Evolutionary conservation across 2,329 filamentous ascomycete genomes (phyloP).

Genomic region (Neonectria ditissima): DNA sequence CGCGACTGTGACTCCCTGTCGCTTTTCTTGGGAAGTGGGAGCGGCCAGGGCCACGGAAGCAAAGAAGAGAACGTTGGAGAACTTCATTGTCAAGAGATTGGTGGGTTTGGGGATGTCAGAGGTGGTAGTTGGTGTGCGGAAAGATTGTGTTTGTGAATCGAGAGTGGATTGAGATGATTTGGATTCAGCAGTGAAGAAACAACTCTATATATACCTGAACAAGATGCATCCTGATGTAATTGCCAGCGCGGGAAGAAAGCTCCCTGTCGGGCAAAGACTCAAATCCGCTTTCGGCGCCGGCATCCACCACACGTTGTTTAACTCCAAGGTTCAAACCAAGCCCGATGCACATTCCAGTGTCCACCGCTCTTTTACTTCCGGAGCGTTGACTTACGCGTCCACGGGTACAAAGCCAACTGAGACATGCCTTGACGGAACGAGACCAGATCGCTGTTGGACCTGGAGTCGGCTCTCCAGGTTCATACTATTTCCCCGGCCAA

Average conservation of each 20-base stretch:
- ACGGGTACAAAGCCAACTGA: background rate
- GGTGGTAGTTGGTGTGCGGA: background rate
- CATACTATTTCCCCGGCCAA: background rate
- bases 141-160: background rate
- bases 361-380: background rate
- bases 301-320: background rate
- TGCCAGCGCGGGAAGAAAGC: background rate
- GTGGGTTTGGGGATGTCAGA: background rate
- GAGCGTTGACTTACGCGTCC: background rate
- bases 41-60: slow-evolving; percentile 10
- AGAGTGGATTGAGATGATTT: background rate
- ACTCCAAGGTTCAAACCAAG: background rate
- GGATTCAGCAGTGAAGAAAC: too few relatives aligned
- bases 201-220: background rate
- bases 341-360: slow-evolving; percentile 12
- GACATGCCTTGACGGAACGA: background rate
- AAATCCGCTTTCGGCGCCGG: background rate
- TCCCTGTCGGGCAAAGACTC: background rate
- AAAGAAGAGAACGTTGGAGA: slow-evolving; percentile 23
- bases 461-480: background rate
- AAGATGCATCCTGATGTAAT: background rate
- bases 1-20: background rate
- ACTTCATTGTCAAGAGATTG: slow-evolving; percentile 17
- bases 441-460: background rate
- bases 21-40: background rate